Conservation (phyloP, 2,329 filamentous ascomycete species). For the Aspergillus ochraceus region DNA sequence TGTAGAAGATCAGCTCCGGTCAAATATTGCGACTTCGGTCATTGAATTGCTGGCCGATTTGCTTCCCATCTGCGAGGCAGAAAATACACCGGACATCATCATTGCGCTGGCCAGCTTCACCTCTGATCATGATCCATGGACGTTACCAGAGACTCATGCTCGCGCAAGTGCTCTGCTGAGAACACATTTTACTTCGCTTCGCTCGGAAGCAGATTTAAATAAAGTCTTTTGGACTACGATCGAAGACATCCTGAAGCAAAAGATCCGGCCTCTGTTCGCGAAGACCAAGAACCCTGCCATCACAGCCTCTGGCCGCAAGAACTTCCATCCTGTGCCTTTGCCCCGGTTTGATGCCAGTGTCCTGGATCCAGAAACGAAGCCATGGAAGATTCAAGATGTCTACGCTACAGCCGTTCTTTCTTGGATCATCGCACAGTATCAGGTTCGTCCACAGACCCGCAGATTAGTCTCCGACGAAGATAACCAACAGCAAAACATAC, state of each 20-base stretch:
- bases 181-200: background rate
- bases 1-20: conserved; percentile 25
- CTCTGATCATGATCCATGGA: conserved; percentile 36
- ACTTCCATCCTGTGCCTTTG: conserved; percentile 39
- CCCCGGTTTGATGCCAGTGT: conserved; percentile 37
- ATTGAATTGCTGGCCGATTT: conserved; percentile 21
- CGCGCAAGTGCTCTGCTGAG: conserved; percentile 20
- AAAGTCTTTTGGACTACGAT: conserved; percentile 16
- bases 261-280: conserved; percentile 44
- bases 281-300: conserved; percentile 43
- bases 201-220: conserved; percentile 1
- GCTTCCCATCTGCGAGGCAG: conserved; percentile 20
- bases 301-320: conserved; percentile 46
- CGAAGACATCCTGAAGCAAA: conserved; percentile 22
- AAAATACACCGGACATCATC: conserved; percentile 27
- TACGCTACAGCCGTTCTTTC: conserved; percentile 37
- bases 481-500: conserved; percentile 8
- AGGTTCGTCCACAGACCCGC: conserved; percentile 25
- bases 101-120: conserved; percentile 35
- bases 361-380: conserved; percentile 38
- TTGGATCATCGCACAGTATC: conserved; percentile 39
- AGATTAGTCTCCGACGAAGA: background rate
- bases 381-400: conserved; percentile 39
- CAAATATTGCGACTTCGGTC: conserved; percentile 31
- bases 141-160: conserved; percentile 23